Percentiles rank a stretch among this genome's conserved stretches.
These are phyloP conservation scores for Corynespora cassiicola DNA, from an alignment of 2,329 filamentous ascomycete species.

Conservation along the genomic window DNA sequence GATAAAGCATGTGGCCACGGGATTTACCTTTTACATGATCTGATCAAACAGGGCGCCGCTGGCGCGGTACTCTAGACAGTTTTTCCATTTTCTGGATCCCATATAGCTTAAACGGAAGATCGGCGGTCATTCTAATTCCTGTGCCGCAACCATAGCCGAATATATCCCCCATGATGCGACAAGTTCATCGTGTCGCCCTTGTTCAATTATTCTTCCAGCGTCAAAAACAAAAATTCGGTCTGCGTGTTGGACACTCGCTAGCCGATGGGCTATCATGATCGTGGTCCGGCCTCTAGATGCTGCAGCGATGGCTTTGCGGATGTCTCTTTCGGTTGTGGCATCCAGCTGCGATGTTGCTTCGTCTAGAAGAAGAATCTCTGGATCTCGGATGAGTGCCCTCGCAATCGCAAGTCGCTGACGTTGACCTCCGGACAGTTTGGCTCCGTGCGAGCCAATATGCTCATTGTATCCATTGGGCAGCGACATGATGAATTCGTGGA, in stretches of 20 bases:
- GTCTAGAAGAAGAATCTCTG: slow-evolving; percentile 54
- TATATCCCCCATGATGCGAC: slow-evolving; percentile 49
- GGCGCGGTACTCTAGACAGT: too few relatives aligned
- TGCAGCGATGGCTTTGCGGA: slow-evolving; percentile 50
- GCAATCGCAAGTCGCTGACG: slow-evolving; percentile 55
- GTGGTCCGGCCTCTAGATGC: slow-evolving; percentile 62
- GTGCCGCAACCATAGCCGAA: slow-evolving; percentile 43
- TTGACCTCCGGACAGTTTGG: slow-evolving; percentile 54
- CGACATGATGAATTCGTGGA: slow-evolving; percentile 56
- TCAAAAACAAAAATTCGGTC: slow-evolving; percentile 83
- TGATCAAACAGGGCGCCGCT: too few relatives aligned
- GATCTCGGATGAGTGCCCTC: slow-evolving; percentile 53
- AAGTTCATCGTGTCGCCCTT: slow-evolving; percentile 67
- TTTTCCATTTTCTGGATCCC: too few relatives aligned
- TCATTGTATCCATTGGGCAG: slow-evolving; percentile 56
- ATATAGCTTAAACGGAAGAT: too few relatives aligned
- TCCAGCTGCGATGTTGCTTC: slow-evolving; percentile 56
- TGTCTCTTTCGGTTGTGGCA: slow-evolving; percentile 51
- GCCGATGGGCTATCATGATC: slow-evolving; percentile 77
- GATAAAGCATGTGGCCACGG: too few relatives aligned
- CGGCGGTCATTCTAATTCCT: slow-evolving; percentile 40
- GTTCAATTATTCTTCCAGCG: slow-evolving; percentile 66
- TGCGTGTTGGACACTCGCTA: slow-evolving; percentile 79
- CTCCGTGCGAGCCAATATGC: slow-evolving; percentile 51
- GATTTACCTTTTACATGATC: too few relatives aligned